Percentiles rank a stretch among this genome's conserved stretches.
Conservation (phyloP, 805 yeast genomes). For the Diddensiella santjacobensis region DNA sequence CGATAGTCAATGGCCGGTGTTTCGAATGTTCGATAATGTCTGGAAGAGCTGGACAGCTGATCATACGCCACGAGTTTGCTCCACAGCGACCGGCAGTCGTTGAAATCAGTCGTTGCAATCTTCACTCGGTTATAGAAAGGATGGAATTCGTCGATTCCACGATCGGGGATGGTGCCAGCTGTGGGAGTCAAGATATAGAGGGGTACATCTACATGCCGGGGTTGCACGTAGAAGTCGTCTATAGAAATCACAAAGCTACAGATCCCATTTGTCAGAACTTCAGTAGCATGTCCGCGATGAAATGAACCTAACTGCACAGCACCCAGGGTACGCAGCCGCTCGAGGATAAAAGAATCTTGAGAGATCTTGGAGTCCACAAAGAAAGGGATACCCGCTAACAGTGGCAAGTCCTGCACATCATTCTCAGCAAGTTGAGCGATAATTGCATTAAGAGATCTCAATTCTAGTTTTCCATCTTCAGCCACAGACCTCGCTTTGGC, state of each 20-base stretch:
- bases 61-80: slow-evolving; percentile 16
- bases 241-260: neutral
- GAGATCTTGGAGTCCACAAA: slow-evolving; percentile 1
- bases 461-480: neutral
- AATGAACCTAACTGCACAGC: neutral
- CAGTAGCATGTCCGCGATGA: neutral
- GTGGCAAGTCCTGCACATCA: slow-evolving; percentile 1
- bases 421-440: neutral
- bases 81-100: slow-evolving; percentile 24
- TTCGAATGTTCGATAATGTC: neutral
- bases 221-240: neutral
- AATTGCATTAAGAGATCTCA: neutral
- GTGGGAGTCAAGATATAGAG: slow-evolving; percentile 7
- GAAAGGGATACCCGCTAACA: slow-evolving; percentile 11
- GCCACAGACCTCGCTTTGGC: neutral
- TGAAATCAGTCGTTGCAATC: slow-evolving; percentile 15
- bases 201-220: neutral
- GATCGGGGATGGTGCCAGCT: slow-evolving; percentile 8
- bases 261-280: neutral
- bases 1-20: slow-evolving; percentile 18
- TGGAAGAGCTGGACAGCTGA: neutral
- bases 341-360: slow-evolving; percentile 1
- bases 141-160: slow-evolving; percentile 17
- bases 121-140: slow-evolving; percentile 21
- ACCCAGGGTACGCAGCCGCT: neutral